phyloP scores from a whole-genome alignment of 495 filamentous ascomycete species.

The Penicillium coprophilum region DNA sequence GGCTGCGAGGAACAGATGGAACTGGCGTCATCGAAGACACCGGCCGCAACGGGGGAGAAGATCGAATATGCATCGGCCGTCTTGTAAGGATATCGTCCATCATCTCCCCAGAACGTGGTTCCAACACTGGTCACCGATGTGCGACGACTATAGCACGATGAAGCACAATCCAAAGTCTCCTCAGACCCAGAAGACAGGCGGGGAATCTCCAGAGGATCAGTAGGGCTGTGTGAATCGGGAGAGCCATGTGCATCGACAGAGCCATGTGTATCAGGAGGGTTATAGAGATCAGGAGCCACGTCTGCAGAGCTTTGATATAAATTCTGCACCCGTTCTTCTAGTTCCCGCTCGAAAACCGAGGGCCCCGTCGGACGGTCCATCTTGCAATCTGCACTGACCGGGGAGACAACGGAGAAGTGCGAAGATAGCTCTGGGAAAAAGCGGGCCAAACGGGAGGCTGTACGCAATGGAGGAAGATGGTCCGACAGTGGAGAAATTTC shows the following conservation, averaged over 20 bases:
- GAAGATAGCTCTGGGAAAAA: slow-evolving; percentile 38
- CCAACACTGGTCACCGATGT: slow-evolving; percentile 35
- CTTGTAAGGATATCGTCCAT: slow-evolving; percentile 11
- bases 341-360: slow-evolving; percentile 19
- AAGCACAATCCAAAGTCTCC: slow-evolving; percentile 28
- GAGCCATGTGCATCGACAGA: not conserved
- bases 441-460: slow-evolving; percentile 20
- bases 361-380: slow-evolving; percentile 9
- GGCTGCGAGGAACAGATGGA: slow-evolving; percentile 10
- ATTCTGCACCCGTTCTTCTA: slow-evolving; percentile 21
- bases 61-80: slow-evolving; percentile 38
- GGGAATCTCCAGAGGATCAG: not conserved
- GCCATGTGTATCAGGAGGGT: not conserved
- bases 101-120: slow-evolving; percentile 15
- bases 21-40: slow-evolving; percentile 43
- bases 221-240: not conserved
- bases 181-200: slow-evolving; percentile 26
- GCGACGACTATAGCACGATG: slow-evolving; percentile 40
- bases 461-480: slow-evolving; percentile 5
- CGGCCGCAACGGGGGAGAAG: slow-evolving; percentile 36
- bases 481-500: slow-evolving; percentile 36
- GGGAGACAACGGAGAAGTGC: slow-evolving; percentile 32
- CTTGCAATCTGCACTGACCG: slow-evolving; percentile 10
- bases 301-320: slow-evolving; percentile 13
- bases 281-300: not conserved